phyloP scores from a whole-genome alignment of 2,329 filamentous ascomycete species.

The Fusarium tuaranense region DNA sequence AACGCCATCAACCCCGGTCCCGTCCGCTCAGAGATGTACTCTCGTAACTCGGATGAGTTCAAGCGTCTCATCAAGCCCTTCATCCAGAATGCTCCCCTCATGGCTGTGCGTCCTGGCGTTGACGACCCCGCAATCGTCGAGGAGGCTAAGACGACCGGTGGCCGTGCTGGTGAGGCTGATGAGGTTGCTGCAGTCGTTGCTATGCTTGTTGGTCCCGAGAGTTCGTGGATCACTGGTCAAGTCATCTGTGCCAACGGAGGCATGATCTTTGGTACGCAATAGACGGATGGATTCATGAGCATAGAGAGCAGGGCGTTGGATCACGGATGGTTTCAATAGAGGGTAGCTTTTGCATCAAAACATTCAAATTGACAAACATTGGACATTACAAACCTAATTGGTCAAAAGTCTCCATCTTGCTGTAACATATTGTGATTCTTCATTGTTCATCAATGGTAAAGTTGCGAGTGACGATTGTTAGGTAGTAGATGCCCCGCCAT shows the following conservation, averaged over 20 bases:
- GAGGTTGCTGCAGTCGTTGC: slow-evolving; percentile 42
- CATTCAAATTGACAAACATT: slow-evolving; percentile 6
- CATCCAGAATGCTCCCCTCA: slow-evolving; percentile 44
- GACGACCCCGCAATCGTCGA: slow-evolving; percentile 42
- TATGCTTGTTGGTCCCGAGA: slow-evolving; percentile 43
- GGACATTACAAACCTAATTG: not conserved
- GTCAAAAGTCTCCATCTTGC: not conserved
- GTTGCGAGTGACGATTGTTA: not conserved
- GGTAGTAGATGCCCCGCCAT: slow-evolving; percentile 42
- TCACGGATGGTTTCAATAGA: slow-evolving; percentile 21
- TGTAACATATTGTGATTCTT: not conserved
- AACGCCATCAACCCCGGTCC: slow-evolving; percentile 67
- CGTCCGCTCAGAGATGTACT: slow-evolving; percentile 63
- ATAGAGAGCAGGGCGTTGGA: slow-evolving; percentile 27
- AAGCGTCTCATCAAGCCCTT: slow-evolving; percentile 45
- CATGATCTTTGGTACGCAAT: slow-evolving; percentile 46
- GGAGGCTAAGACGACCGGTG: slow-evolving; percentile 43
- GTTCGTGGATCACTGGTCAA: slow-evolving; percentile 44
- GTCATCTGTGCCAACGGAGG: slow-evolving; percentile 46
- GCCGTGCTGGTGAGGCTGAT: slow-evolving; percentile 43
- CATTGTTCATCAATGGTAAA: not conserved
- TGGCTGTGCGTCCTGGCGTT: slow-evolving; percentile 39
- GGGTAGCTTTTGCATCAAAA: slow-evolving; percentile 11
- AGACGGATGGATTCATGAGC: slow-evolving; percentile 7
- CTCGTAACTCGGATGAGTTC: slow-evolving; percentile 45